Conservation (phyloP, 306 rosid genomes). For the Gleditsia sinensis region DNA sequence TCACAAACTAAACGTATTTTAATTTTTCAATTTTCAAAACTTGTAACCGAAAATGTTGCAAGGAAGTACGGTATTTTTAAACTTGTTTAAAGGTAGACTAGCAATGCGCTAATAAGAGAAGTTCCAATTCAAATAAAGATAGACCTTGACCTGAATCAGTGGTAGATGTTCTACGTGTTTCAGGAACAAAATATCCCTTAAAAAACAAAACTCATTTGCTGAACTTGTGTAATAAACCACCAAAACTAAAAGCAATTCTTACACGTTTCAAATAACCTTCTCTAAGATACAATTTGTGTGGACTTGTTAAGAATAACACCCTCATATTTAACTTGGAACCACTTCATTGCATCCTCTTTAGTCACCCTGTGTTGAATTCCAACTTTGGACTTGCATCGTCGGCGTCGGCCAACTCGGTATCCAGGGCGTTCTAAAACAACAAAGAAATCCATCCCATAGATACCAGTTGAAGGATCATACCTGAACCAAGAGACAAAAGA, state of each 20-base stretch:
- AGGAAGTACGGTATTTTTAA: no score
- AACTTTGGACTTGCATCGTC: constrained; percentile 57
- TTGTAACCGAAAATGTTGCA: no score
- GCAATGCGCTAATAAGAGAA: constrained; percentile 11
- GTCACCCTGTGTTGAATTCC: constrained; percentile 68
- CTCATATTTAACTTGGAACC: constrained; percentile 70
- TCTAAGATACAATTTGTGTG: constrained; percentile 31
- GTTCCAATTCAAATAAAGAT: constrained; percentile 30
- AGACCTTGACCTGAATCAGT: constrained; percentile 35
- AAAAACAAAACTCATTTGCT: not conserved
- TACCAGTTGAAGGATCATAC: constrained; percentile 65
- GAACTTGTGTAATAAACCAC: constrained; percentile 6
- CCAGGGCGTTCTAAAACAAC: constrained; percentile 63
- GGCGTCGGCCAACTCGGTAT: constrained; percentile 62
- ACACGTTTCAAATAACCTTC: not conserved
- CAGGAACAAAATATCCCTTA: not conserved
- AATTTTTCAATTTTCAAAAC: no score
- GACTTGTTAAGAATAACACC: constrained; percentile 73
- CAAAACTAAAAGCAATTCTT: constrained; percentile 28
- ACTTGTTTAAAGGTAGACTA: constrained; percentile 22
- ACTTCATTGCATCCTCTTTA: constrained; percentile 67
- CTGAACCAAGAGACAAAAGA: constrained; percentile 24
- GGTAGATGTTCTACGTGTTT: constrained; percentile 39
- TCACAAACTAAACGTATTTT: no score
- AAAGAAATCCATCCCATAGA: constrained; percentile 70